Conservation (phyloP, 495 filamentous ascomycete species). For the Parathielavia appendiculata region DNA sequence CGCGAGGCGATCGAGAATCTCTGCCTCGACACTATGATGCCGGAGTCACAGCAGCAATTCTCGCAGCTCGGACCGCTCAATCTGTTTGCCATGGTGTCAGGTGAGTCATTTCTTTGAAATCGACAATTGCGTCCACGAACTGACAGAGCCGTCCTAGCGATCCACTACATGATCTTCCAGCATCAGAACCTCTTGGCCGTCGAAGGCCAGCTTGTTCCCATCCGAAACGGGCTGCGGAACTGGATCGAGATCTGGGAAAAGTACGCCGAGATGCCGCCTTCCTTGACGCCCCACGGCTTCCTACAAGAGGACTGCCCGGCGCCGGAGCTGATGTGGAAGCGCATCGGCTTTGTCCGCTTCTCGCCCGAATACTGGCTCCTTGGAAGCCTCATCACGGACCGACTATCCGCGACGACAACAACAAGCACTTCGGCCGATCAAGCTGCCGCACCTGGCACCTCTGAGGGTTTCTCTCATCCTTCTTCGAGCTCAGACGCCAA, state of each 20-base stretch:
- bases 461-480: not conserved
- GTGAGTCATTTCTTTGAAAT: too few species aligned
- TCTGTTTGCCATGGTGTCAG: conserved; percentile 31
- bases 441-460: not conserved
- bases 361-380: conserved; percentile 32
- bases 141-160: conserved; percentile 17
- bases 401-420: conserved; percentile 15
- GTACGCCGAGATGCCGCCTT: conserved; percentile 19
- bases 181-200: conserved; percentile 31
- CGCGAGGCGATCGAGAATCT: conserved; percentile 28
- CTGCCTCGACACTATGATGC: conserved; percentile 16
- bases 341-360: conserved; percentile 27
- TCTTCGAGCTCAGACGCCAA: conserved; percentile 2
- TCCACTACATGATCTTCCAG: conserved; percentile 34
- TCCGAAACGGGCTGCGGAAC: conserved; percentile 27
- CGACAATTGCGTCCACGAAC: too few species aligned
- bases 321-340: conserved; percentile 27
- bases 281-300: conserved; percentile 19
- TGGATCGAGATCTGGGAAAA: conserved; percentile 31
- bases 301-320: conserved; percentile 16
- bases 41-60: conserved; percentile 14
- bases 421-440: conserved; percentile 4
- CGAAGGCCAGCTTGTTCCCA: conserved; percentile 29
- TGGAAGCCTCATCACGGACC: conserved; percentile 26
- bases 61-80: conserved; percentile 30